phyloP scores from a whole-genome alignment of 2,329 filamentous ascomycete genomes.

The Aulographum hederae region DNA sequence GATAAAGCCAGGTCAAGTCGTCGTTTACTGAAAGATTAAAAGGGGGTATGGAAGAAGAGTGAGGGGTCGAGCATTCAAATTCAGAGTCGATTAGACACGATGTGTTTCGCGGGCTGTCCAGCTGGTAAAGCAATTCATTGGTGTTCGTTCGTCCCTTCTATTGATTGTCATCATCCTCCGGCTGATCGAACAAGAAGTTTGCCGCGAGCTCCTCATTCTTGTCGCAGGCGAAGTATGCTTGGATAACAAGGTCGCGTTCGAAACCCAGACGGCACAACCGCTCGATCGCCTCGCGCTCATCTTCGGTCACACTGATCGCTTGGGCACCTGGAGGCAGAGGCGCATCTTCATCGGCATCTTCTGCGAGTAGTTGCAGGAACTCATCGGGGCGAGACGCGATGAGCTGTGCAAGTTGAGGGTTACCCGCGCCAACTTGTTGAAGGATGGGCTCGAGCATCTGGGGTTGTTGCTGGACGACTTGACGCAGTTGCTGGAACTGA shows the following conservation, averaged over 20 bases:
- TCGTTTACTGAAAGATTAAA: too few relatives aligned
- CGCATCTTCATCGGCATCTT: slow-evolving; percentile 71
- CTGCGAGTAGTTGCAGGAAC: slow-evolving; percentile 76
- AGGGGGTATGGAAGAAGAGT: too few relatives aligned
- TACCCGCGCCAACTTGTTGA: slow-evolving; percentile 86
- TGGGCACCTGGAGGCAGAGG: slow-evolving; percentile 76
- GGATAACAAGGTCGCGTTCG: slow-evolving; percentile 79
- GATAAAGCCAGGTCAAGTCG: too few relatives aligned
- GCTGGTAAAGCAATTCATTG: not conserved
- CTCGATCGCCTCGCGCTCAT: slow-evolving; percentile 94
- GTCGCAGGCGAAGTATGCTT: slow-evolving; percentile 97
- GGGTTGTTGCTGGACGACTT: slow-evolving; percentile 92
- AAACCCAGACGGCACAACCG: slow-evolving; percentile 87
- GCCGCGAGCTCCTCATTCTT: slow-evolving; percentile 98
- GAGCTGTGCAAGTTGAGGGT: slow-evolving; percentile 82
- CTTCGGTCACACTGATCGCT: slow-evolving; percentile 79
- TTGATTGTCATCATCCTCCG: slow-evolving; percentile 55
- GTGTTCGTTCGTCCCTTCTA: not conserved
- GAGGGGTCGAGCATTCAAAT: too few relatives aligned
- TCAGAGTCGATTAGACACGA: too few relatives aligned
- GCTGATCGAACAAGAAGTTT: slow-evolving; percentile 96
- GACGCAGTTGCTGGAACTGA: slow-evolving; percentile 93
- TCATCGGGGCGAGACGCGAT: slow-evolving; percentile 86
- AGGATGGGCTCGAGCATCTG: slow-evolving; percentile 98
- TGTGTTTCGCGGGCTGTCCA: too few relatives aligned